Percentiles rank a stretch among this genome's conserved stretches.
Conservation (phyloP, 2,329 filamentous ascomycete species). For the Aspergillus pseudoviridinutans region DNA sequence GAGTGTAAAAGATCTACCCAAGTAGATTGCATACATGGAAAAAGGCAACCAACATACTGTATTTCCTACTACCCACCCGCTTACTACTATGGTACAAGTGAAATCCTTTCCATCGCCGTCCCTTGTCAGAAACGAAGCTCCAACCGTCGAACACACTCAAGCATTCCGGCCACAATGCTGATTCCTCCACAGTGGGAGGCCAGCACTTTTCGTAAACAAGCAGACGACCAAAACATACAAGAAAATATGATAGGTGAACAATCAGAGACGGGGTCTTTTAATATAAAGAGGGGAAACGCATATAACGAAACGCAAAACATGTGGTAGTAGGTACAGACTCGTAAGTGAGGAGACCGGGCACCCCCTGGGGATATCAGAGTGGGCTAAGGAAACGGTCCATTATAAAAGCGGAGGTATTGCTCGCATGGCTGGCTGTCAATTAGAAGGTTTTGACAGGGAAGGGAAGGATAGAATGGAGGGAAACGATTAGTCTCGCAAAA, state of each 20-base stretch:
- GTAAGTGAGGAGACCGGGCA: neutral
- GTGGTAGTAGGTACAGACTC: neutral
- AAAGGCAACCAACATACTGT: neutral
- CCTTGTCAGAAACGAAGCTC: neutral
- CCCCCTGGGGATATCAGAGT: neutral
- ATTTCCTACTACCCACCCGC: neutral
- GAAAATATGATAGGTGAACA: conserved; percentile 5
- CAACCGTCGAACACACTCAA: neutral
- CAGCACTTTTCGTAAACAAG: neutral
- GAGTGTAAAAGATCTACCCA: neutral
- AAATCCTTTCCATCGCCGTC: neutral
- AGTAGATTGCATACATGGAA: neutral
- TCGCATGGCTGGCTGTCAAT: neutral
- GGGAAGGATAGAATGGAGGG: conserved; percentile 11
- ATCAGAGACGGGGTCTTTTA: neutral
- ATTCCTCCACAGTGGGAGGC: neutral
- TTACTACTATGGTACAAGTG: neutral
- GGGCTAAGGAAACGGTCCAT: neutral
- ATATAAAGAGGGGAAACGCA: neutral
- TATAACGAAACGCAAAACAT: neutral
- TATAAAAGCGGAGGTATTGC: neutral
- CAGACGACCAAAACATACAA: conserved; percentile 2
- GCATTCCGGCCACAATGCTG: neutral
- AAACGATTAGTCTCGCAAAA: conserved; percentile 28
- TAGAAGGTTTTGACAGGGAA: neutral